Percentiles rank a stretch among this genome's conserved stretches.
Evolutionary conservation across 768 basidiomycete species (phyloP).

Genomic region (Sporobolomyces pararoseus): DNA sequence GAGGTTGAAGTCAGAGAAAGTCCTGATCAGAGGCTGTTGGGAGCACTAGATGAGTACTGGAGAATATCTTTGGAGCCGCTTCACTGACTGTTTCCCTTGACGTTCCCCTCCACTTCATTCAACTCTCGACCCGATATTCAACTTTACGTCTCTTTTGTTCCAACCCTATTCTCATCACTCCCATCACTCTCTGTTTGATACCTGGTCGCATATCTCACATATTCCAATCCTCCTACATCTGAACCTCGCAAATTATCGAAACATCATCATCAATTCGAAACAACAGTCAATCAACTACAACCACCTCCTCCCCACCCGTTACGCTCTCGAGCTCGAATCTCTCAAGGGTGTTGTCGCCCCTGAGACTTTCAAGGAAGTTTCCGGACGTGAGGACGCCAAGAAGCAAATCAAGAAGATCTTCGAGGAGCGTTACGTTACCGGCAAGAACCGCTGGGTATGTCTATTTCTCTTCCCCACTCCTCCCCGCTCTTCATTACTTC

Average conservation of each 20-base stretch:
- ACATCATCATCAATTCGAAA: too few species aligned
- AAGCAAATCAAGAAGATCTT: conserved; percentile 82
- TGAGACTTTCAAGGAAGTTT: conserved; percentile 96
- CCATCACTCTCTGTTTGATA: too few species aligned
- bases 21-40: too few species aligned
- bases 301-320: conserved; percentile 98
- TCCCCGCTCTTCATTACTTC: neutral
- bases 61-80: too few species aligned
- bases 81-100: too few species aligned
- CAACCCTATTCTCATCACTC: too few species aligned
- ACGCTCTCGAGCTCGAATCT: conserved; percentile 90
- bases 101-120: too few species aligned
- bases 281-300: conserved; percentile 89
- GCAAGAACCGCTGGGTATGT: conserved; percentile 95
- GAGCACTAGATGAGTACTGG: neutral
- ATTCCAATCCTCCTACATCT: neutral
- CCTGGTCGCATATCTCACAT: neutral
- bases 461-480: conserved; percentile 57
- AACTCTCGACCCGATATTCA: too few species aligned
- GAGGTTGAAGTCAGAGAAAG: too few species aligned
- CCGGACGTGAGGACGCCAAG: conserved; percentile 66
- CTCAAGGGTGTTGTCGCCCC: conserved; percentile 77
- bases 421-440: conserved; percentile 87
- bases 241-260: too few species aligned
- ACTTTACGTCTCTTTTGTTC: too few species aligned